Conservation (phyloP, 1,139 yeast genomes). For the Taiozyma onychis region DNA sequence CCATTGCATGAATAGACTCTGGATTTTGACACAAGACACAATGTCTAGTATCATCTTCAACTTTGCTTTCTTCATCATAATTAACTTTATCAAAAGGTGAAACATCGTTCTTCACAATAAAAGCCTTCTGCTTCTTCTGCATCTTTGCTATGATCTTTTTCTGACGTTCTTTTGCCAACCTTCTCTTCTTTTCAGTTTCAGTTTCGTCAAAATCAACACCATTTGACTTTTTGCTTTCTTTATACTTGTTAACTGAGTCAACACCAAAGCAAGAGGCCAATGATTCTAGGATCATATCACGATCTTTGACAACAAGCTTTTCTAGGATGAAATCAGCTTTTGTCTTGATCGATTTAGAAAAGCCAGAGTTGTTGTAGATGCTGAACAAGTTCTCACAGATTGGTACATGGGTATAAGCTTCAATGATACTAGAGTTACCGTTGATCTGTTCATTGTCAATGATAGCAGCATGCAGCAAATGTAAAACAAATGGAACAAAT, state of each 20-base stretch:
- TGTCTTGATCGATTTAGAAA: constrained; percentile 41
- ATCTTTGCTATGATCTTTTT: constrained; percentile 71
- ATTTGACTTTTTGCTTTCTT: constrained; percentile 37
- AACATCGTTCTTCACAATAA: constrained; percentile 45
- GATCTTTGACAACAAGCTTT: constrained; percentile 41
- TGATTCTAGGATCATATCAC: constrained; percentile 41
- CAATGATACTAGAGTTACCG: constrained; percentile 36
- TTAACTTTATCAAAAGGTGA: constrained; percentile 26
- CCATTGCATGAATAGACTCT: constrained; percentile 36
- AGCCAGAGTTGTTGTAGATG: constrained; percentile 40
- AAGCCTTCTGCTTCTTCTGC: constrained; percentile 69
- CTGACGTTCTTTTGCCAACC: constrained; percentile 61
- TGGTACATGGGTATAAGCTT: constrained; percentile 47
- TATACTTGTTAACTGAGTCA: constrained; percentile 44
- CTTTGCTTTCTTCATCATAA: constrained; percentile 11
- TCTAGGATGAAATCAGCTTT: constrained; percentile 57
- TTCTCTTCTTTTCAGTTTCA: constrained; percentile 46
- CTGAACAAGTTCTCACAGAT: constrained; percentile 49
- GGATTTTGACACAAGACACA: constrained; percentile 69
- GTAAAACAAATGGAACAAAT: constrained; percentile 54
- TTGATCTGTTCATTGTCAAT: constrained; percentile 44
- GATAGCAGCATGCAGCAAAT: constrained; percentile 59
- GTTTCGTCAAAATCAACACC: constrained; percentile 40
- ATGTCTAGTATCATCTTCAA: constrained; percentile 24
- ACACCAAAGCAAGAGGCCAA: constrained; percentile 55